Evolutionary conservation across 345 rosid species (phyloP).

Genomic region (Eucalyptus cloeziana): DNA sequence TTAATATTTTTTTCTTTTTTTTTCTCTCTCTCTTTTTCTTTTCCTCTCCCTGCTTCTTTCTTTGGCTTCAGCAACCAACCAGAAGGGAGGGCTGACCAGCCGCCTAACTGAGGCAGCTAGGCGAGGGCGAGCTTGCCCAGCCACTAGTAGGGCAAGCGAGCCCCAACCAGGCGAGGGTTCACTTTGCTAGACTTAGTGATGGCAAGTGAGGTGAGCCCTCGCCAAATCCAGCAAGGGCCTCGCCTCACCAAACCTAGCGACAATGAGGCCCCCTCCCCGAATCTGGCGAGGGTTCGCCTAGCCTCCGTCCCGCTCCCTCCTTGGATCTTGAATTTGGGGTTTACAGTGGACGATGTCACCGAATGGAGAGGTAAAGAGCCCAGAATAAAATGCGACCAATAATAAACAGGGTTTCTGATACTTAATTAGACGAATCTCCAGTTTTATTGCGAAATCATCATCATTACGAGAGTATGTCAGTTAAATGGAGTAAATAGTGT

Average conservation of each 20-base stretch:
- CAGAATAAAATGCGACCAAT: neutral
- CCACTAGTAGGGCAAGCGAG: too few relatives aligned
- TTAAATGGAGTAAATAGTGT: neutral
- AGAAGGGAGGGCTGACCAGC: accelerated
- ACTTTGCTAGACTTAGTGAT: accelerated
- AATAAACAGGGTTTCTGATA: neutral
- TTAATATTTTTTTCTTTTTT: too few relatives aligned
- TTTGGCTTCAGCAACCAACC: accelerated
- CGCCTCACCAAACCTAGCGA: too few relatives aligned
- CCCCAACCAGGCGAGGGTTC: too few relatives aligned
- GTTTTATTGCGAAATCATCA: neutral
- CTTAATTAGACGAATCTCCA: neutral
- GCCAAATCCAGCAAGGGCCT: too few relatives aligned
- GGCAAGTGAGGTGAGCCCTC: too few relatives aligned
- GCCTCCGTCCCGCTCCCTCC: neutral
- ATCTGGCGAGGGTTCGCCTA: too few relatives aligned
- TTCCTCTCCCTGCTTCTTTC: too few relatives aligned
- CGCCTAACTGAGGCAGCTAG: accelerated
- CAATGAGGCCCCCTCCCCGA: accelerated
- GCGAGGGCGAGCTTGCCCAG: too few relatives aligned
- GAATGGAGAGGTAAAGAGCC: neutral
- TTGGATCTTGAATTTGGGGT: neutral
- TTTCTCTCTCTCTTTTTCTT: accelerated
- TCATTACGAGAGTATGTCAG: neutral
- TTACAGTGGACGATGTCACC: neutral